A percentile compares a stretch with the other conserved stretches of the same genome.
Conservation (phyloP, 768 basidiomycete species). For the Candolleomyces eurysporus region DNA sequence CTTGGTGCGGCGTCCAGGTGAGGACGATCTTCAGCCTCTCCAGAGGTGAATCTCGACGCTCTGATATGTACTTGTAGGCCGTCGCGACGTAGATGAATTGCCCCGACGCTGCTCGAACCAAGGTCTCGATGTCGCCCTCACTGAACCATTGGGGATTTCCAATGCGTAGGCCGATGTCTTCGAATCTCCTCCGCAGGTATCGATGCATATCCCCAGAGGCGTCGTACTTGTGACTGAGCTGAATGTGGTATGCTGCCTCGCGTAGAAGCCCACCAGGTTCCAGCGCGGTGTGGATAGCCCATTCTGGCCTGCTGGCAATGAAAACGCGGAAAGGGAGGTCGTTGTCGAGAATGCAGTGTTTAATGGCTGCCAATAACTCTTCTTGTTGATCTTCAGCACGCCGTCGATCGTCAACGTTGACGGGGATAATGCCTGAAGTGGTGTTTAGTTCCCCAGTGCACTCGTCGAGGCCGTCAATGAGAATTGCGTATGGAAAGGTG, state of each 20-base stretch:
- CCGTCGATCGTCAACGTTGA: too few relatives aligned
- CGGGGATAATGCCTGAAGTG: too few relatives aligned
- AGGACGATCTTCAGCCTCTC: too few relatives aligned
- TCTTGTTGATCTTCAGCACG: background rate
- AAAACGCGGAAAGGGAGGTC: background rate
- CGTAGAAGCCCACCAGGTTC: background rate
- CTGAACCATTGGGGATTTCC: background rate
- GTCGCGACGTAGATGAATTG: slow-evolving; percentile 6
- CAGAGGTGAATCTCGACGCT: background rate
- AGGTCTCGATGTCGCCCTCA: background rate
- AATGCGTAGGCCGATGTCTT: background rate
- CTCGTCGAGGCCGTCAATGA: too few relatives aligned
- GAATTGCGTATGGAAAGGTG: too few relatives aligned
- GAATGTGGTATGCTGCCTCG: background rate
- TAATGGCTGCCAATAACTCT: background rate
- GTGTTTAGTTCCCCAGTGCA: too few relatives aligned
- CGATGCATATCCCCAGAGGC: background rate
- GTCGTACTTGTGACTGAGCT: background rate
- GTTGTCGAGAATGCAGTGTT: background rate
- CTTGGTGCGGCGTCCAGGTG: too few relatives aligned
- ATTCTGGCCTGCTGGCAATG: too few relatives aligned
- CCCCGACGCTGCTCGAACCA: background rate
- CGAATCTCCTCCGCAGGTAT: slow-evolving; percentile 3
- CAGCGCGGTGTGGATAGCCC: too few relatives aligned
- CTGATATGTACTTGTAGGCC: background rate